phyloP scores from a whole-genome alignment of 2,329 filamentous ascomycete genomes.

The Fusarium sp. region DNA sequence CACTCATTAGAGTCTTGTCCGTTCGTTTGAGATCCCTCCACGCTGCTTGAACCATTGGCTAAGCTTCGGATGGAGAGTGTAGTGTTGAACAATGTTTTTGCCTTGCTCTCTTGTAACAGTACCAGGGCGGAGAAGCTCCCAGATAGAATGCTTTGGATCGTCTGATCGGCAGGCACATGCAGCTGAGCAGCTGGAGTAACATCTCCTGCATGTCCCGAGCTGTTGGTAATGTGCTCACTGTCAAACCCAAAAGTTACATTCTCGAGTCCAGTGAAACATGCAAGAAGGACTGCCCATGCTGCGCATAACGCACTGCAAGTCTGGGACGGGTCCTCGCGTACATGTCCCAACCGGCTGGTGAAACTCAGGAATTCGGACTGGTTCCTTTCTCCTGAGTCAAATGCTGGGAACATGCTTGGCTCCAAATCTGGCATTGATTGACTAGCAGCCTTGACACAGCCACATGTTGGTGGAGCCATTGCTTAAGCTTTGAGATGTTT shows the following conservation, averaged over 20 bases:
- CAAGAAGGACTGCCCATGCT: conserved; percentile 39
- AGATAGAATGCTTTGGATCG: neutral
- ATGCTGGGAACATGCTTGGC: conserved; percentile 41
- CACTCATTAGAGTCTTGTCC: neutral
- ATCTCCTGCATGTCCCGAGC: neutral
- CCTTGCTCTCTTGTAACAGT: neutral
- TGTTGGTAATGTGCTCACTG: conserved; percentile 9
- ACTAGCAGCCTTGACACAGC: conserved; percentile 11
- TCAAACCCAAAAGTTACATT: conserved; percentile 37
- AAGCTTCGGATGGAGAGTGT: conserved; percentile 52
- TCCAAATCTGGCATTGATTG: conserved; percentile 31
- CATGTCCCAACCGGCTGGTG: neutral
- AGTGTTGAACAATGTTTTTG: conserved; percentile 61
- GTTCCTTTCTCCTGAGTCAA: conserved; percentile 34
- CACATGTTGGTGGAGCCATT: conserved; percentile 24
- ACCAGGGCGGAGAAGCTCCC: neutral
- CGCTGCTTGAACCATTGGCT: conserved; percentile 45
- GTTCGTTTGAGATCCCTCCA: conserved; percentile 32
- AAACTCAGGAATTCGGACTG: conserved; percentile 4
- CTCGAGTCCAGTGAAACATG: conserved; percentile 44
- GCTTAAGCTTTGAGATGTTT: neutral
- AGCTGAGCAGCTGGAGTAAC: conserved; percentile 2
- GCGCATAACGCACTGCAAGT: conserved; percentile 24
- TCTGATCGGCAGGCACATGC: conserved; percentile 19
- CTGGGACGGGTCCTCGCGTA: conserved; percentile 2